Evolutionary conservation across 164 flowering plant species (phyloP).

Genomic region (Litsea cubeba): DNA sequence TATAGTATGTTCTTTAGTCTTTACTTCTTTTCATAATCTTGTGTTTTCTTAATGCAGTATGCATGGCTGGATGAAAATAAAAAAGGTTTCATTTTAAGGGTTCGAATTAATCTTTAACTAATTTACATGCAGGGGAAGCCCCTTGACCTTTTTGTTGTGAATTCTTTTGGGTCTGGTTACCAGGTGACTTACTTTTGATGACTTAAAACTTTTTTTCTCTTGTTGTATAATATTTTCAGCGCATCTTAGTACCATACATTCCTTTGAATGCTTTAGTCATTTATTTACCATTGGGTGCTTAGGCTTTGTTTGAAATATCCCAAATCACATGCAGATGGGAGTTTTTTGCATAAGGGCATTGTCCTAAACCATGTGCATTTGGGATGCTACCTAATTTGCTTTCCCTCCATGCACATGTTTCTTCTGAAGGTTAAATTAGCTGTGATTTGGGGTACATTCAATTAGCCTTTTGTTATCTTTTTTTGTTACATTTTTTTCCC

Average conservation of each 20-base stretch:
- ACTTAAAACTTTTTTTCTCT: not conserved
- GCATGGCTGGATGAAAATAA: not conserved
- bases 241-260: no score
- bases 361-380: no score
- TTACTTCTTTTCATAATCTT: not conserved
- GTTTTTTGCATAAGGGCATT: not conserved
- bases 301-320: not conserved
- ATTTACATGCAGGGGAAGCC: constrained; percentile 24
- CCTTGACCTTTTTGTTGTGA: constrained; percentile 37
- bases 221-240: not conserved
- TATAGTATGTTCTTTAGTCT: not conserved
- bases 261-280: not conserved
- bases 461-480: not conserved
- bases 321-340: not conserved
- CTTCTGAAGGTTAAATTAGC: no score
- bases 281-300: not conserved
- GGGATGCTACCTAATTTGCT: no score
- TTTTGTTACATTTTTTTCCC: not conserved
- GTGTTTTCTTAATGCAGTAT: not conserved
- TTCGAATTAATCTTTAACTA: not conserved
- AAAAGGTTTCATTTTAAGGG: not conserved
- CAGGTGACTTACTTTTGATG: constrained; percentile 20
- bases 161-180: constrained; percentile 39
- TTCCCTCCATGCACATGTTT: no score
- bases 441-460: no score